Evolutionary conservation across 1,139 yeast species (phyloP).

Genomic region (Nadsonia starkeyi-henricii): DNA sequence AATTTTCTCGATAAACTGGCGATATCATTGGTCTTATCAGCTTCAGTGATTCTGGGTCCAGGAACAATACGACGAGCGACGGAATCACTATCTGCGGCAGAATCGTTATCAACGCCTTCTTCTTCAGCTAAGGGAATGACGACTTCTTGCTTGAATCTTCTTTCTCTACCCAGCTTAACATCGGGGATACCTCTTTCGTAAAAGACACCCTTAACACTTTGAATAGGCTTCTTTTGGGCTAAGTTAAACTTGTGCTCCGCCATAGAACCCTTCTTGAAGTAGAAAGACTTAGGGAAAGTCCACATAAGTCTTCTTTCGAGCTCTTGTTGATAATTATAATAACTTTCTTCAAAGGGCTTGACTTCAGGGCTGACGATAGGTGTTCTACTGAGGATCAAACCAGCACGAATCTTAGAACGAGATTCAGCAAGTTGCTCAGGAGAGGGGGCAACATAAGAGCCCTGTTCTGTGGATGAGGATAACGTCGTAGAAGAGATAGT

Average conservation of each 20-base stretch:
- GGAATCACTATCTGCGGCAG: conserved; percentile 27
- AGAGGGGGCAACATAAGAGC: not conserved
- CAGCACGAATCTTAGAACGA: conserved; percentile 19
- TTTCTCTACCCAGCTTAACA: conserved; percentile 74
- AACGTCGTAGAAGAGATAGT: not conserved
- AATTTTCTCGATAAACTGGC: conserved; percentile 66
- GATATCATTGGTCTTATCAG: conserved; percentile 50
- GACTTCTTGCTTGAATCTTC: conserved; percentile 67
- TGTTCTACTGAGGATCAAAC: conserved; percentile 55
- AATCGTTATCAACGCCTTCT: conserved; percentile 30
- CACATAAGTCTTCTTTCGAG: conserved; percentile 87
- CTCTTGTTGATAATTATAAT: conserved; percentile 72
- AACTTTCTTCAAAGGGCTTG: conserved; percentile 57
- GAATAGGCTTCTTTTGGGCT: conserved; percentile 5
- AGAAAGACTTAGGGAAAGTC: conserved; percentile 92
- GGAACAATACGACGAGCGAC: conserved; percentile 59
- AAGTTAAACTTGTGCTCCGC: conserved; percentile 57
- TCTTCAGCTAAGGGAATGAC: conserved; percentile 48
- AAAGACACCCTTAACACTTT: conserved; percentile 37
- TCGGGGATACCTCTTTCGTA: conserved; percentile 80
- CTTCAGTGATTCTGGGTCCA: conserved; percentile 60
- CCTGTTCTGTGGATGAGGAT: not conserved
- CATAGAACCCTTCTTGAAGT: conserved; percentile 79
- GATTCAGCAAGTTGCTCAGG: conserved; percentile 4
- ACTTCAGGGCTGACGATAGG: conserved; percentile 77